Percentiles rank a stretch among this genome's conserved stretches.
Conservation (phyloP, 805 yeast species). For the Starmerella vitae region DNA sequence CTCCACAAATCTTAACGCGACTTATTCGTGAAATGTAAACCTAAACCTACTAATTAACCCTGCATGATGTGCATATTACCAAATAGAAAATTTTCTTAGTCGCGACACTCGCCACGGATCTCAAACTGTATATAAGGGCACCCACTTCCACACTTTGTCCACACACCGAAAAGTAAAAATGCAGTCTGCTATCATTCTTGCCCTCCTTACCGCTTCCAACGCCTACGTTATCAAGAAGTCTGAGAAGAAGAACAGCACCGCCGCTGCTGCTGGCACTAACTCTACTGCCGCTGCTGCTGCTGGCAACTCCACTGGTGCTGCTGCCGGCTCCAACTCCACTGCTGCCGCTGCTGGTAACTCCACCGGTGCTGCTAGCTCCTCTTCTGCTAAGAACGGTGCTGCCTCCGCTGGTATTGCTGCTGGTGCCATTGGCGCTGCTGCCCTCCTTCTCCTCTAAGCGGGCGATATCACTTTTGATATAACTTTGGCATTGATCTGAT, state of each 20-base stretch:
- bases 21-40: not conserved
- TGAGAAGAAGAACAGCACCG: constrained; percentile 6
- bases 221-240: constrained; percentile 7
- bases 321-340: not conserved
- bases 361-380: constrained; percentile 20
- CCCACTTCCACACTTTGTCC: not conserved
- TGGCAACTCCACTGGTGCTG: too few species aligned
- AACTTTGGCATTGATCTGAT: not conserved
- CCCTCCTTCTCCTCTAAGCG: constrained; percentile 17
- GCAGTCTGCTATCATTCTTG: constrained; percentile 19
- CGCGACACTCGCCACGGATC: too few species aligned
- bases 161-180: constrained; percentile 3
- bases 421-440: constrained; percentile 17
- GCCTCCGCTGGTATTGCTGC: constrained; percentile 16
- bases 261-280: constrained; percentile 7
- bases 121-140: constrained; percentile 5
- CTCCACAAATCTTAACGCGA: not conserved
- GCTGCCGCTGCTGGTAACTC: constrained; percentile 17
- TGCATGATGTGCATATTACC: not conserved
- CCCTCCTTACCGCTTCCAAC: constrained; percentile 15
- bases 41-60: not conserved
- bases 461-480: not conserved
- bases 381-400: constrained; percentile 11
- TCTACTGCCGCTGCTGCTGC: constrained; percentile 2
- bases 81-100: not conserved